Evolutionary conservation across 73 alveolate genomes (phyloP).

Genomic region (Breviolum minutum): DNA sequence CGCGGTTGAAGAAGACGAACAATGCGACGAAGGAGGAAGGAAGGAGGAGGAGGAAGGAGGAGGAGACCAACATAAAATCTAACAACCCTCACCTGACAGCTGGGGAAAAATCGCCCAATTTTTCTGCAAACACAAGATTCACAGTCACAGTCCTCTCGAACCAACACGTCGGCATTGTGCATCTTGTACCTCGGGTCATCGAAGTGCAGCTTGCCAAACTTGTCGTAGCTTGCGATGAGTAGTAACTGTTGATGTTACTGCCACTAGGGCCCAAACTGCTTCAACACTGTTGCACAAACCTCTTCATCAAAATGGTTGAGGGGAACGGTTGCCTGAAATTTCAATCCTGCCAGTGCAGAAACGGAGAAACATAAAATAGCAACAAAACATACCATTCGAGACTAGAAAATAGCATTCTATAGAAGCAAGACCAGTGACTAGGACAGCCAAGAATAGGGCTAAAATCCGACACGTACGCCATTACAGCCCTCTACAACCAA

Average conservation of each 20-base stretch:
- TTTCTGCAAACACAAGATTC: not conserved
- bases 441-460: not conserved
- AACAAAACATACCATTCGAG: not conserved
- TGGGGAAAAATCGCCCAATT: too few species aligned
- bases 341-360: conserved; percentile 16
- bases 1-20: too few species aligned
- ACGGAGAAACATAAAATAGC: not conserved
- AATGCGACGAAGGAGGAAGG: too few species aligned
- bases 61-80: too few species aligned
- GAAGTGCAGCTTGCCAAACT: not conserved
- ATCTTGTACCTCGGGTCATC: conserved; percentile 56
- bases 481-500: not conserved
- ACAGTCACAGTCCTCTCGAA: conserved; percentile 42
- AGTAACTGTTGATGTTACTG: not conserved
- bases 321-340: conserved; percentile 74
- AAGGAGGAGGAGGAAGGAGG: too few species aligned
- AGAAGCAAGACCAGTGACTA: not conserved
- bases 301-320: conserved; percentile 81
- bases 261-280: conserved; percentile 13
- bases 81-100: too few species aligned
- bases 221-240: not conserved
- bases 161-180: conserved; percentile 88
- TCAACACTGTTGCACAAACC: conserved; percentile 76
- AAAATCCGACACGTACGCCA: not conserved
- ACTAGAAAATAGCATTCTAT: not conserved